Evolutionary conservation across 495 filamentous ascomycete genomes (phyloP).

Genomic region (Aspergillus egyptiacus): DNA sequence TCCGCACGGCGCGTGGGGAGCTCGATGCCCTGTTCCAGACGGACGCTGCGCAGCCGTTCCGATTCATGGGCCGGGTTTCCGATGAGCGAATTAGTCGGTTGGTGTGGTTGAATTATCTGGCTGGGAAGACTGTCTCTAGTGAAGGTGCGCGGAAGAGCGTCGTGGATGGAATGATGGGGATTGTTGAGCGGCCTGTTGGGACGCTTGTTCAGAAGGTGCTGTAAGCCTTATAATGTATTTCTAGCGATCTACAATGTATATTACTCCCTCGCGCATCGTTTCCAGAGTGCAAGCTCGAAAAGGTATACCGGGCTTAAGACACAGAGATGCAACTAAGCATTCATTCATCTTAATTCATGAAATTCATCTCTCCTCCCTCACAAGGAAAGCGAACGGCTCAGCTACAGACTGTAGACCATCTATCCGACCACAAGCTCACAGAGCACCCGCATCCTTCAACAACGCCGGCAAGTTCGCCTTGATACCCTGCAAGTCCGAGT

Average conservation of each 20-base stretch:
- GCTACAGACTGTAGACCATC: too few relatives aligned
- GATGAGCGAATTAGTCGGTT: slow-evolving; percentile 77
- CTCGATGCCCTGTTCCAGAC: slow-evolving; percentile 64
- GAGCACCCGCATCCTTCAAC: slow-evolving; percentile 61
- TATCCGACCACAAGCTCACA: too few relatives aligned
- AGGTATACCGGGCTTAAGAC: not conserved
- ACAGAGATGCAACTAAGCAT: too few relatives aligned
- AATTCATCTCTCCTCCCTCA: too few relatives aligned
- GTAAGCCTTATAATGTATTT: slow-evolving; percentile 20
- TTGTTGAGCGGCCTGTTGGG: slow-evolving; percentile 84
- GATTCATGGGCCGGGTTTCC: slow-evolving; percentile 57
- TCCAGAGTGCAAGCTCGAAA: too few relatives aligned
- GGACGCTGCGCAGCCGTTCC: slow-evolving; percentile 33
- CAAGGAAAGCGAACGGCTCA: too few relatives aligned
- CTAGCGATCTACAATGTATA: not conserved
- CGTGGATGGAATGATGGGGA: slow-evolving; percentile 78
- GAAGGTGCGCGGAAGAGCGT: slow-evolving; percentile 74
- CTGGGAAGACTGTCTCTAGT: slow-evolving; percentile 79
- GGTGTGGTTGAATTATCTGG: slow-evolving; percentile 87
- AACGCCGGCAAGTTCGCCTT: slow-evolving; percentile 51
- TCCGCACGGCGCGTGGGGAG: slow-evolving; percentile 57
- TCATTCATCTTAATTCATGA: too few relatives aligned
- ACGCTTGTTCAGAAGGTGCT: slow-evolving; percentile 71
- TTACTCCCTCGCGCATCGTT: not conserved
- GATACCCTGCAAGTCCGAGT: slow-evolving; percentile 80